Conservation (phyloP, 2,329 filamentous ascomycete genomes). For the Amauroascus niger region DNA sequence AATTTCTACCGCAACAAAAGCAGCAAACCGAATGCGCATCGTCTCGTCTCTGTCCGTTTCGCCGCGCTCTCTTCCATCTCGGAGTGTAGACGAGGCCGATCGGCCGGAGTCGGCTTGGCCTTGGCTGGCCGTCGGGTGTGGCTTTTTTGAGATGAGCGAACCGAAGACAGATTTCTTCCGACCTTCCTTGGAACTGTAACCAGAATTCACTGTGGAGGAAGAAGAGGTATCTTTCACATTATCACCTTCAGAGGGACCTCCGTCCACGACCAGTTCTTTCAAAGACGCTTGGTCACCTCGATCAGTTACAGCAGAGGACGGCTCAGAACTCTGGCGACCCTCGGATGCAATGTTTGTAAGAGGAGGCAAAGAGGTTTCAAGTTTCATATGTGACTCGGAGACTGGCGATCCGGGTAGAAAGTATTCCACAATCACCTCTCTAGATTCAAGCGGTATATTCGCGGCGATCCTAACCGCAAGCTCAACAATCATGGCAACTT, state of each 20-base stretch:
- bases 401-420: constrained; percentile 67
- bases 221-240: constrained; percentile 19
- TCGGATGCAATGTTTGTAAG: constrained; percentile 40
- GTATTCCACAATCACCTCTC: constrained; percentile 81
- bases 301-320: constrained; percentile 15
- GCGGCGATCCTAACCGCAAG: constrained; percentile 75
- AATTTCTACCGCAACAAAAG: constrained; percentile 66
- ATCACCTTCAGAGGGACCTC: constrained; percentile 17
- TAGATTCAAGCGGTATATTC: constrained; percentile 80
- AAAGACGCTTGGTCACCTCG: constrained; percentile 18
- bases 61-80: constrained; percentile 14
- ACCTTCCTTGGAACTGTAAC: constrained; percentile 20
- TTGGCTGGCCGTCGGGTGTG: constrained; percentile 14
- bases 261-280: constrained; percentile 17
- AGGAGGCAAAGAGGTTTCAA: constrained; percentile 59
- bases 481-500: constrained; percentile 85
- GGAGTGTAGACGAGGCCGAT: constrained; percentile 11
- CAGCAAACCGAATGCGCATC: constrained; percentile 59
- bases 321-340: constrained; percentile 14
- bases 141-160: constrained; percentile 33
- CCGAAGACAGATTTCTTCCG: constrained; percentile 38
- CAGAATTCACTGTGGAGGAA: constrained; percentile 17
- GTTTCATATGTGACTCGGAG: constrained; percentile 68
- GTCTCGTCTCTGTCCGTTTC: constrained; percentile 15
- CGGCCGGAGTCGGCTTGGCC: constrained; percentile 11